phyloP scores from a whole-genome alignment of 768 basidiomycete species.

The Guyanaporus albipodus region DNA sequence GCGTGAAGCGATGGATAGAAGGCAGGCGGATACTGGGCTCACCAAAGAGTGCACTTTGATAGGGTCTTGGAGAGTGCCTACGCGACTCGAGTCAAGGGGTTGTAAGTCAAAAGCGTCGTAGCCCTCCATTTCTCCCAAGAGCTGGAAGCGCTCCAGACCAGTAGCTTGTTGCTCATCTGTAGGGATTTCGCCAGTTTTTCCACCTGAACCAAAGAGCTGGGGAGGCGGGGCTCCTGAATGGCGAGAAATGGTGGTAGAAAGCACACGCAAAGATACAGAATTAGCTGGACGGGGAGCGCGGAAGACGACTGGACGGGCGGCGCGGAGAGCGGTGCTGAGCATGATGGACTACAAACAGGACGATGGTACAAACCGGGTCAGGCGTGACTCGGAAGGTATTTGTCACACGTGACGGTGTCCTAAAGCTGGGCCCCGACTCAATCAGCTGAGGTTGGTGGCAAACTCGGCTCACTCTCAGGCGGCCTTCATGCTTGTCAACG shows the following conservation, averaged over 20 bases:
- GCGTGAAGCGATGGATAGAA: background rate
- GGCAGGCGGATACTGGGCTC: conserved; percentile 28
- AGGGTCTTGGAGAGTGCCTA: conserved; percentile 86
- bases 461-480: too few relatives aligned
- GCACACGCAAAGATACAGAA: conserved; percentile 42
- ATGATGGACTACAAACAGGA: conserved; percentile 16
- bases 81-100: conserved; percentile 76
- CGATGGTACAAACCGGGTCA: conserved; percentile 26
- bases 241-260: conserved; percentile 55
- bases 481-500: too few relatives aligned
- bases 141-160: conserved; percentile 93
- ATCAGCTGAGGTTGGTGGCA: too few relatives aligned
- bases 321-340: conserved; percentile 27
- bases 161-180: conserved; percentile 90
- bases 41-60: conserved; percentile 86
- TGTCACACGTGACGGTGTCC: conserved; percentile 30
- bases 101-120: conserved; percentile 86
- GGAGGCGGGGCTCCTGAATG: conserved; percentile 61
- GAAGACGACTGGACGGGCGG: conserved; percentile 24
- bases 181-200: conserved; percentile 69
- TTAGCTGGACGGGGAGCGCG: conserved; percentile 21
- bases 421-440: too few relatives aligned
- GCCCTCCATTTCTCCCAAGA: conserved; percentile 85
- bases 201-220: conserved; percentile 66
- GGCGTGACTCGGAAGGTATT: conserved; percentile 23